Evolutionary conservation across 2,329 filamentous ascomycete species (phyloP).

Genomic region (Sarocladiaceae sp.): DNA sequence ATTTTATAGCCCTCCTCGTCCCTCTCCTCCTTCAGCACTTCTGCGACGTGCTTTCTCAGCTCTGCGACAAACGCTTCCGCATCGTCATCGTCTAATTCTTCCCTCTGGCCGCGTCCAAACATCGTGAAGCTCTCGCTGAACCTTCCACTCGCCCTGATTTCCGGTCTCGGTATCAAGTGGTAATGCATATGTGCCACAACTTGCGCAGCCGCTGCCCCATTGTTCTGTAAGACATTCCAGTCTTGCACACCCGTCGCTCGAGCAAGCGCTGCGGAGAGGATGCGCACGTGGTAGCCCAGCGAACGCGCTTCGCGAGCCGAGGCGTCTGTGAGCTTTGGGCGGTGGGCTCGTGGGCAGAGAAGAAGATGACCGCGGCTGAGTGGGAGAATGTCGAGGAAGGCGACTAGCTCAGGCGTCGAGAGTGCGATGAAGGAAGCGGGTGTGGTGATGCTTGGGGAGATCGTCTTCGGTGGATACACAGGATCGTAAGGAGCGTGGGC

Average conservation of each 20-base stretch:
- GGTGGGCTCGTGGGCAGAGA: conserved; percentile 73
- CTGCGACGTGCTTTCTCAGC: conserved; percentile 45
- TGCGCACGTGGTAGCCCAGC: conserved; percentile 63
- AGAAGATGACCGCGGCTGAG: conserved; percentile 80
- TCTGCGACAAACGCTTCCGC: conserved; percentile 54
- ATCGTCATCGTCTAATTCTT: conserved; percentile 75
- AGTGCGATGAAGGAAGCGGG: conserved; percentile 64
- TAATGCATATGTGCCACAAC: conserved; percentile 94
- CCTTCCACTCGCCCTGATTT: conserved; percentile 50
- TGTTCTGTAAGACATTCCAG: conserved; percentile 98
- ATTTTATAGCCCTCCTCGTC: conserved; percentile 16
- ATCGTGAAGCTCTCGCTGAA: conserved; percentile 70
- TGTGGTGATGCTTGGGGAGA: conserved; percentile 28
- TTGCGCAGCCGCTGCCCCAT: conserved; percentile 83
- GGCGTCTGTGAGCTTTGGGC: conserved; percentile 72
- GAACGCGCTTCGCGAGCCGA: conserved; percentile 58
- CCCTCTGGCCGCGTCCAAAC: conserved; percentile 71
- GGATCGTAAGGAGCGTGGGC: conserved; percentile 46
- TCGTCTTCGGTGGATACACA: conserved; percentile 33
- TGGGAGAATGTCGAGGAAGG: conserved; percentile 92
- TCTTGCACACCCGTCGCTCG: conserved; percentile 68
- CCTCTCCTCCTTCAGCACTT: conserved; percentile 40
- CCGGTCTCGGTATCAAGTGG: conserved; percentile 84
- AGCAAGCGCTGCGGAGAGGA: conserved; percentile 68
- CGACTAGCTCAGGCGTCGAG: conserved; percentile 71